These are phyloP conservation scores for Cercospora canescens DNA, from an alignment of 2,329 filamentous ascomycete species.

Conservation along the genomic window DNA sequence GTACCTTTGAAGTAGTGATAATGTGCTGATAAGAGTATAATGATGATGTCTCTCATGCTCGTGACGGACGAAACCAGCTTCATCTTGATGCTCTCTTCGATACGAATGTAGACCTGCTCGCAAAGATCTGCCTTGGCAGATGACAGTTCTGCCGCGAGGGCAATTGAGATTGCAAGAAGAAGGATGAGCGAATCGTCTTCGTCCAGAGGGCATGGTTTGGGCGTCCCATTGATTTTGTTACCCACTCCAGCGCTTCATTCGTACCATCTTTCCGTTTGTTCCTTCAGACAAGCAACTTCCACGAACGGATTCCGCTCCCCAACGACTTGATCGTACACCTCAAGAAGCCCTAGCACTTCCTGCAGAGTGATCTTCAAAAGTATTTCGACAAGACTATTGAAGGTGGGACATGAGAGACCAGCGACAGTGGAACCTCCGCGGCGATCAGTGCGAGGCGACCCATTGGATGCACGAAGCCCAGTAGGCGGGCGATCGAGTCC, in stretches of 20 bases:
- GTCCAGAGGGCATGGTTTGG: not conserved
- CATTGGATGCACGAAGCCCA: not conserved
- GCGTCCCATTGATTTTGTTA: not conserved
- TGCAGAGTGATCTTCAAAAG: not conserved
- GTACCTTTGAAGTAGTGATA: not conserved
- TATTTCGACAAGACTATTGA: not conserved
- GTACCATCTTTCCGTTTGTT: not conserved
- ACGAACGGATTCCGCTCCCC: not conserved
- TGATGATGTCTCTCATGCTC: not conserved
- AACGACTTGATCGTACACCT: not conserved
- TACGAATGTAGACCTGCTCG: not conserved
- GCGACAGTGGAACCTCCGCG: no score
- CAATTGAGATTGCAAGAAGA: not conserved
- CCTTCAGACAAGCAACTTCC: not conserved
- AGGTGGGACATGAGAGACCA: not conserved
- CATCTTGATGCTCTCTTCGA: not conserved
- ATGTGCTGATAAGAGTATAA: not conserved
- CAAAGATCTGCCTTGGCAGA: not conserved
- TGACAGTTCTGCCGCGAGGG: not conserved
- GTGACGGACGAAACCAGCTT: not conserved
- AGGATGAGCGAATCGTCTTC: not conserved
- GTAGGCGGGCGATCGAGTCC: not conserved
- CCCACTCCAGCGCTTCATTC: not conserved
- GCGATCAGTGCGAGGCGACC: no score
- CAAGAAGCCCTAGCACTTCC: not conserved